Evolutionary conservation across 805 yeast genomes (phyloP), one percentile per base, ranked within the genome.

Genomic region (Ogataea trehaloabstinens): DNA sequence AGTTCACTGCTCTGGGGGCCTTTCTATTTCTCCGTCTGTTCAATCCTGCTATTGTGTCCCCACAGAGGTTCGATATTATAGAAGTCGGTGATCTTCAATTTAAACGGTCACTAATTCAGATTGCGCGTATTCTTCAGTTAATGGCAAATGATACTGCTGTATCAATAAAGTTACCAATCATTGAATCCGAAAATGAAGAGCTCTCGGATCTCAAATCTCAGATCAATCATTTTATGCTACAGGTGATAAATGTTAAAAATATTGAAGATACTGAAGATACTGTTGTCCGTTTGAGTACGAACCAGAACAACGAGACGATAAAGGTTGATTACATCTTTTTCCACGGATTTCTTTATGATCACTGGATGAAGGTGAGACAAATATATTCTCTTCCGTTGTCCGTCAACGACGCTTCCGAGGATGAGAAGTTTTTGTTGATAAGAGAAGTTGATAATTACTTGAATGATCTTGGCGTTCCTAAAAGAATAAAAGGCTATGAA

Each of bases 11-110:
- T 1, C 83, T 88, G 19, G 95, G 96, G 0, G 89, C 95, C 0
- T 91, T 85, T 56, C 68, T 91, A 38, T 90, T 91, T 53, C 67
- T 91, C 49, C 66, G 95, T 40, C 78, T 83, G 45, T 72, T 84
- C 44, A 85, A 95, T 56, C 97, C 98, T 10, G 95, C 95, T 0
- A 80, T 90, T 50, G 90, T 90, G 11, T 80, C 88, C 24, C 97
- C 97, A 0, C 95, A 86, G 41, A 70, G 82, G 5, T 71, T 51
- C 24, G 53, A 52, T 18, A 56, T 64, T 33, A 41, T 51, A 2
- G 19, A 45, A 7, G 25, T 36, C 1, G 24, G 34, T 8, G 42
- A 52, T 4, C 37, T 44, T n/a, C 45, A 40, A 6, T 49, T 58
- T 33, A 63, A 88, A 45, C 72, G 95, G 46, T 76, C 87, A 0